Conservation (phyloP, 768 basidiomycete species). For the Naematelia encephala region DNA sequence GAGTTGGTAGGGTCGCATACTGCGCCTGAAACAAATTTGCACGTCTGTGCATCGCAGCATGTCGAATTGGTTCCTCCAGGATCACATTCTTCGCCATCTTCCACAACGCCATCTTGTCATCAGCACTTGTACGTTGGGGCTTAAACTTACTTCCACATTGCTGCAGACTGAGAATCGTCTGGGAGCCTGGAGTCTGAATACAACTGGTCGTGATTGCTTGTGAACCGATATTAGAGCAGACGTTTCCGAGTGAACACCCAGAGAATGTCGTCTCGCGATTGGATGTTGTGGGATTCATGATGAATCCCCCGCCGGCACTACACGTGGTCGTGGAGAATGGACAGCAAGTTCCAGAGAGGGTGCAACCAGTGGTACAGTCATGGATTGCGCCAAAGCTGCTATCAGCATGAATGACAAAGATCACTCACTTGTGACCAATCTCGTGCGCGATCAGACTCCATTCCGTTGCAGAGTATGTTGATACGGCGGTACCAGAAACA, state of each 20-base stretch:
- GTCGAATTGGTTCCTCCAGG: conserved; percentile 60
- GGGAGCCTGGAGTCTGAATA: conserved; percentile 60
- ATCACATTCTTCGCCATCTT: conserved; percentile 77
- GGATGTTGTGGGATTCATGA: conserved; percentile 74
- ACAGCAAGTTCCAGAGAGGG: conserved; percentile 62
- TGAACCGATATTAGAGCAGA: conserved; percentile 66
- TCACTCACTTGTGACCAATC: conserved; percentile 43
- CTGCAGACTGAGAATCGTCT: conserved; percentile 34
- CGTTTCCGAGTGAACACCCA: conserved; percentile 75
- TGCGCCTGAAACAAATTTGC: conserved; percentile 61
- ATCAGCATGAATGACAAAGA: conserved; percentile 2
- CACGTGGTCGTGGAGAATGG: conserved; percentile 63
- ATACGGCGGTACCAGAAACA: conserved; percentile 78
- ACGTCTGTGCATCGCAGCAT: conserved; percentile 71
- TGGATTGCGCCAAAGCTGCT: conserved; percentile 84
- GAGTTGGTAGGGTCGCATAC: conserved; percentile 75
- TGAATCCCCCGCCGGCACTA: conserved; percentile 64
- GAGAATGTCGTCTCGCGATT: conserved; percentile 70
- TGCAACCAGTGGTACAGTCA: conserved; percentile 64
- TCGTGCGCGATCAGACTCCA: conserved; percentile 49
- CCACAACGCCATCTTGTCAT: conserved; percentile 47
- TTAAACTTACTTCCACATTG: conserved; percentile 47
- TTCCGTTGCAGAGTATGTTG: conserved; percentile 69
- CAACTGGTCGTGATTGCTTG: conserved; percentile 62
- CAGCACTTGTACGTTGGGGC: background rate